phyloP scores from a whole-genome alignment of 148 eudicot species.

The Selenicereus undatus region DNA sequence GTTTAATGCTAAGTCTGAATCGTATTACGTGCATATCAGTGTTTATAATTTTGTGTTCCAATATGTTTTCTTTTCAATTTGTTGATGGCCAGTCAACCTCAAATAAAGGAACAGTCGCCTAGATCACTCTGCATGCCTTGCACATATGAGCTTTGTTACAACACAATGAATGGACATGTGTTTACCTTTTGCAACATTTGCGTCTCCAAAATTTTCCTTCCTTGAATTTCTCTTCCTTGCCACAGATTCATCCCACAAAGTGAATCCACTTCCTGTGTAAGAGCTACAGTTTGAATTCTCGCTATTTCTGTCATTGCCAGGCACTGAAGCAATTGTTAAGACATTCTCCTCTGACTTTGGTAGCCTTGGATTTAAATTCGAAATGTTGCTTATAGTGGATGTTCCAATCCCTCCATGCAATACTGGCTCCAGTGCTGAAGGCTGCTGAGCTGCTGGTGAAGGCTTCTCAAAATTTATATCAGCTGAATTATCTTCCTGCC shows the following conservation, averaged over 20 bases:
- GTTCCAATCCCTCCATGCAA: constrained; percentile 85
- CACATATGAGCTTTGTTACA: background rate
- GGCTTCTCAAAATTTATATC: constrained; percentile 49
- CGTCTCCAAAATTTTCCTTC: constrained; percentile 67
- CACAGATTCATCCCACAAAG: constrained; percentile 81
- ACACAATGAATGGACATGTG: background rate
- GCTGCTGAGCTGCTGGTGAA: constrained; percentile 36
- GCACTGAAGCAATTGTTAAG: constrained; percentile 41
- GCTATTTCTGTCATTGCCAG: constrained; percentile 50
- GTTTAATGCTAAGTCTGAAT: background rate
- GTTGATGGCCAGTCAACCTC: background rate
- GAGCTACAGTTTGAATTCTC: constrained; percentile 70
- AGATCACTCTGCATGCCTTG: background rate
- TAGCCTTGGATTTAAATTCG: constrained; percentile 52
- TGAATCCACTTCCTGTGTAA: constrained; percentile 74
- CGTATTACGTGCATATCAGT: too few relatives aligned
- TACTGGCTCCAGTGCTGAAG: constrained; percentile 50
- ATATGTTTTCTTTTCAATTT: too few relatives aligned
- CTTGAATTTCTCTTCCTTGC: constrained; percentile 74
- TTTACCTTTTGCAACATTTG: constrained; percentile 53
- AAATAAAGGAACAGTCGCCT: background rate
- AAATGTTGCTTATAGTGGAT: constrained; percentile 61
- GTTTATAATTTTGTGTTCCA: background rate
- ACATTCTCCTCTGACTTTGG: constrained; percentile 60
- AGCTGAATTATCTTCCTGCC: constrained; percentile 42